Evolutionary conservation across 2,329 filamentous ascomycete species (phyloP).

Genomic region (Exophiala spinifera): DNA sequence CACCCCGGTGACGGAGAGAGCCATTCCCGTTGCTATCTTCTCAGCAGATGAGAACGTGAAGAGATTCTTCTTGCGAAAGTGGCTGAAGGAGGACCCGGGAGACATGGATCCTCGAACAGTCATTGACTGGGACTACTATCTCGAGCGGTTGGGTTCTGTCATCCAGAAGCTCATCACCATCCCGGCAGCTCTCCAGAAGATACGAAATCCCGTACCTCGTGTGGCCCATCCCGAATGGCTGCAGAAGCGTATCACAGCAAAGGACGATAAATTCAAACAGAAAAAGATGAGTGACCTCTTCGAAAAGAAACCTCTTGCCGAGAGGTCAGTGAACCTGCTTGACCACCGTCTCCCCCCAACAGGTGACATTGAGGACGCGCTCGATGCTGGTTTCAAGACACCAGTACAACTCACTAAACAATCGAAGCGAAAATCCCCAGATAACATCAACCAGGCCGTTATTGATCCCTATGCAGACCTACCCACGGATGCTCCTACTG

Average conservation of each 20-base stretch:
- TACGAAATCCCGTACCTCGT: conserved; percentile 89
- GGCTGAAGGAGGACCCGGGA: conserved; percentile 87
- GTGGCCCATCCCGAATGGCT: conserved; percentile 97
- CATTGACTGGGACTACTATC: conserved; percentile 96
- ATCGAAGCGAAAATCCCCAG: conserved; percentile 70
- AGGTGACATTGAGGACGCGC: conserved; percentile 80
- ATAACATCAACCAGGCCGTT: conserved; percentile 52
- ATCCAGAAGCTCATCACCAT: conserved; percentile 99
- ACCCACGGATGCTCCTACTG: conserved; percentile 77
- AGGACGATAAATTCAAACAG: conserved; percentile 97
- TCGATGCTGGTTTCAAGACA: conserved; percentile 63
- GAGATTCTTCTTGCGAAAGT: conserved; percentile 85
- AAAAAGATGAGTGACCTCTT: conserved; percentile 98
- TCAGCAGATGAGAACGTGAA: conserved; percentile 88
- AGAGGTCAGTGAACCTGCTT: conserved; percentile 50
- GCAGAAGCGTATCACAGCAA: conserved; percentile 85
- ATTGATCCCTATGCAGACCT: conserved; percentile 75
- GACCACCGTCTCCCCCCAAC: conserved; percentile 54
- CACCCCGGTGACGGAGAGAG: conserved; percentile 90
- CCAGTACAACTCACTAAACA: conserved; percentile 59
- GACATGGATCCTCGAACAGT: conserved; percentile 87
- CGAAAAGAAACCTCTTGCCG: conserved; percentile 54
- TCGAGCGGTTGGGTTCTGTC: conserved; percentile 91
- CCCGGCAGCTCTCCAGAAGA: conserved; percentile 89
- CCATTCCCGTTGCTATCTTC: conserved; percentile 94